Conservation (phyloP, 371 early-diverging fungal species). For the Mortierella sp. region DNA sequence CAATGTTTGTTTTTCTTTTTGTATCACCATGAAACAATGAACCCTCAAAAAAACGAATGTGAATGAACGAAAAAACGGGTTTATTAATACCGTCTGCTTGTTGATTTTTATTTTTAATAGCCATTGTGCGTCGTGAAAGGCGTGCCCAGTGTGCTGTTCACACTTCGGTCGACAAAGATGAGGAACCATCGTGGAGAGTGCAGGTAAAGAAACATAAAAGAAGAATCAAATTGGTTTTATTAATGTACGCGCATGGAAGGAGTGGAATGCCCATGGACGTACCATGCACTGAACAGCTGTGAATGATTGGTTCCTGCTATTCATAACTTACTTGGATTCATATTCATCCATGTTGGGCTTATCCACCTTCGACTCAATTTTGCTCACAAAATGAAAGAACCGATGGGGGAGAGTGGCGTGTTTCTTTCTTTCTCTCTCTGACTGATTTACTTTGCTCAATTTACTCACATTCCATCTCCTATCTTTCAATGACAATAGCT, state of each 20-base stretch:
- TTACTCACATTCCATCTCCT: not conserved
- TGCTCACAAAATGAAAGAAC: not conserved
- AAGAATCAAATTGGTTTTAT: not conserved
- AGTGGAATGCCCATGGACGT: not conserved
- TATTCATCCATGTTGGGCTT: not conserved
- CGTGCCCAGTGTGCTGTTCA: constrained; percentile 84
- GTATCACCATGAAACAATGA: not conserved
- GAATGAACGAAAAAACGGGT: not conserved
- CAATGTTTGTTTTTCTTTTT: constrained; percentile 1
- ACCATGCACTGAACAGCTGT: not conserved
- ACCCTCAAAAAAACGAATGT: not conserved
- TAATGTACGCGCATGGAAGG: not conserved
- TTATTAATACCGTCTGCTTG: not conserved
- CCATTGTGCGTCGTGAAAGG: constrained; percentile 79
- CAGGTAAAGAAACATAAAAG: constrained; percentile 59
- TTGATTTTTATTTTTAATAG: constrained; percentile 5
- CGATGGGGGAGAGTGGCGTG: constrained; percentile 21
- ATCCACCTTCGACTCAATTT: not conserved
- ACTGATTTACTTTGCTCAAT: constrained; percentile 15
- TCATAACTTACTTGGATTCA: constrained; percentile 12
- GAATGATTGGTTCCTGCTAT: constrained; percentile 16
- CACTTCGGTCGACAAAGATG: constrained; percentile 80
- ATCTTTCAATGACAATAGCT: constrained; percentile 39
- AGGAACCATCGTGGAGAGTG: constrained; percentile 87
- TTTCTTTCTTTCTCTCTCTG: not conserved